Evolutionary conservation across 352 stramenopile genomes (phyloP).

Genomic region (Pythium guiyangense): DNA sequence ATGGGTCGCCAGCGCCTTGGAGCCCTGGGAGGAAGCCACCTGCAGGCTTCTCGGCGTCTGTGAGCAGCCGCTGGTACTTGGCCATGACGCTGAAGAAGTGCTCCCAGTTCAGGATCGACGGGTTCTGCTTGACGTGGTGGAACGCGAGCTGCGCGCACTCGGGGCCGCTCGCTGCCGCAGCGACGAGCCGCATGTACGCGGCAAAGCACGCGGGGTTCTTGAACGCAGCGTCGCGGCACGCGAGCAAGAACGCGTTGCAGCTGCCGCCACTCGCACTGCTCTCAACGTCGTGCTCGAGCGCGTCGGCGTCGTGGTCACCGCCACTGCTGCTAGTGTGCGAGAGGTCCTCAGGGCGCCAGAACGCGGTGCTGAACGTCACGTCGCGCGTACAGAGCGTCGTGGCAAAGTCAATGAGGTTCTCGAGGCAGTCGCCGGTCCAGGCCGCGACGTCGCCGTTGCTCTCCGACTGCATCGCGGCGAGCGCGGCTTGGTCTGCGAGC

Average conservation of each 20-base stretch:
- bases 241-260: constrained; percentile 60
- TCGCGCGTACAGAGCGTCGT: constrained; percentile 56
- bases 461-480: constrained; percentile 66
- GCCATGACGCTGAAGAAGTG: constrained; percentile 83
- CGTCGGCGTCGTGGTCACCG: constrained; percentile 23
- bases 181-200: constrained; percentile 74
- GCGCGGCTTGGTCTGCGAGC: constrained; percentile 54
- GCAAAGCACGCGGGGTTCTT: constrained; percentile 73
- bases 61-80: constrained; percentile 80
- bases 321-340: not conserved
- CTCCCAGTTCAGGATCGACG: constrained; percentile 71
- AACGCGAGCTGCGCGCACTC: constrained; percentile 76
- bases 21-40: constrained; percentile 27
- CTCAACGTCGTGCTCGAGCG: constrained; percentile 26
- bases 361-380: constrained; percentile 48
- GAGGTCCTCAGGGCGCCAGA: constrained; percentile 48
- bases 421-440: constrained; percentile 73
- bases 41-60: constrained; percentile 56
- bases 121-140: constrained; percentile 86
- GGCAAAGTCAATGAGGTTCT: constrained; percentile 76
- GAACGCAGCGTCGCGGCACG: constrained; percentile 64
- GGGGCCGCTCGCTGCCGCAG: constrained; percentile 52
- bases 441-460: constrained; percentile 42
- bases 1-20: not conserved
- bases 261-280: constrained; percentile 28